Conservation (phyloP, 208 protist genomes). For the Acanthamoeba healyi region DNA sequence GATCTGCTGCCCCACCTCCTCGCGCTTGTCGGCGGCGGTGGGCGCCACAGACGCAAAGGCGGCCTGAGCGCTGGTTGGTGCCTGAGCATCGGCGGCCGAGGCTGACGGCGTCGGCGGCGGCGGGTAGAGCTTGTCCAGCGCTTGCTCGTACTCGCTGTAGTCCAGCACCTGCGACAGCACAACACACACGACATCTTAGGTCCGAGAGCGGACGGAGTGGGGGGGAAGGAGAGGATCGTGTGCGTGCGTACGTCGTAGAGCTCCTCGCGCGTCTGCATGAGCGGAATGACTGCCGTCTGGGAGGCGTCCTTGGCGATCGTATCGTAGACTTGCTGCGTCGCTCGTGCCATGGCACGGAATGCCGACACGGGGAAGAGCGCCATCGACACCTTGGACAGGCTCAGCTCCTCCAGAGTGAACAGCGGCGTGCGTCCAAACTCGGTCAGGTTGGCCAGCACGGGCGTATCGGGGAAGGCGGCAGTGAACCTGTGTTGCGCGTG, state of each 20-base stretch:
- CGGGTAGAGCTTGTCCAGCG: conserved; percentile 74
- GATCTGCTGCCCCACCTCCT: background rate
- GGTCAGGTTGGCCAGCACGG: conserved; percentile 85
- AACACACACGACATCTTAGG: background rate
- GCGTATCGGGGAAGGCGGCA: conserved; percentile 72
- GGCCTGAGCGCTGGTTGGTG: background rate
- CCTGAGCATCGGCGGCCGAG: too few species aligned
- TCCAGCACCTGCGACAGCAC: conserved; percentile 71
- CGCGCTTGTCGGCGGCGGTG: background rate
- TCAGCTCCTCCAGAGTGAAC: conserved; percentile 81
- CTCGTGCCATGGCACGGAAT: conserved; percentile 77
- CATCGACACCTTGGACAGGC: conserved; percentile 78
- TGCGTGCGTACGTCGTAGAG: conserved; percentile 75
- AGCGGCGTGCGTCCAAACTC: conserved; percentile 85
- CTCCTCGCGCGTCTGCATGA: conserved; percentile 85
- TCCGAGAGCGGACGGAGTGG: background rate
- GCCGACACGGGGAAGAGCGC: conserved; percentile 82
- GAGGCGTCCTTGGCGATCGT: conserved; percentile 78
- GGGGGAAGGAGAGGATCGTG: background rate
- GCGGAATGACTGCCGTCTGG: conserved; percentile 70
- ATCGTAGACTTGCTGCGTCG: conserved; percentile 81
- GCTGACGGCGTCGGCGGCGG: background rate
- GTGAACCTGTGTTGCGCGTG: conserved; percentile 49
- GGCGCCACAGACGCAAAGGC: background rate
- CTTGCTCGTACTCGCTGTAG: conserved; percentile 82